Conservation (phyloP, 1,139 yeast genomes). For the Sugiyamaella pinicola region DNA sequence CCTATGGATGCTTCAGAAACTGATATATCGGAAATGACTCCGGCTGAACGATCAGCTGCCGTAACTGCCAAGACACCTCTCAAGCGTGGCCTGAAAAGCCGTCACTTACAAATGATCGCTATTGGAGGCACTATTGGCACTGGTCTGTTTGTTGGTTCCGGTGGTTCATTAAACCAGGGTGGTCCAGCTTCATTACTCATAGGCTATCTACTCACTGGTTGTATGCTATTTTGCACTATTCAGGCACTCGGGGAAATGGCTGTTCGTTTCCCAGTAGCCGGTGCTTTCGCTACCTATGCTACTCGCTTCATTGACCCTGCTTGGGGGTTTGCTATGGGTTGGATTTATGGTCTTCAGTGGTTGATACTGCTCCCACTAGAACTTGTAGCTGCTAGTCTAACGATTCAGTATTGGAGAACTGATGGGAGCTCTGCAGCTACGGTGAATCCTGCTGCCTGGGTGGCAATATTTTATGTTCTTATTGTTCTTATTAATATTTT, state of each 20-base stretch:
- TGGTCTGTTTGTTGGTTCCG: conserved; percentile 69
- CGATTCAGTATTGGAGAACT: conserved; percentile 63
- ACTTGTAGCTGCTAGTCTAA: conserved; percentile 71
- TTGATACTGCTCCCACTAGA: conserved; percentile 70
- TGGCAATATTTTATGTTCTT: conserved; percentile 60
- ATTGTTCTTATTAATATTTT: conserved; percentile 62
- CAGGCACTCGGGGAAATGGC: conserved; percentile 80
- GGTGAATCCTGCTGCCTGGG: conserved; percentile 68
- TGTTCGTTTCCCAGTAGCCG: conserved; percentile 69
- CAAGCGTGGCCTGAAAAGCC: conserved; percentile 45
- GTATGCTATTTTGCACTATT: conserved; percentile 67
- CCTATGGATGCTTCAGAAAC: conserved; percentile 31
- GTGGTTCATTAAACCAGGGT: conserved; percentile 60
- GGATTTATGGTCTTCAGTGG: conserved; percentile 81
- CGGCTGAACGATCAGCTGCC: conserved; percentile 27
- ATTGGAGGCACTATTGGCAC: conserved; percentile 79
- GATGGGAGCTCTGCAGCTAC: conserved; percentile 53
- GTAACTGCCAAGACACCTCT: conserved; percentile 39
- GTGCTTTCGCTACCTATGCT: conserved; percentile 70
- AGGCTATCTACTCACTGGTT: conserved; percentile 61
- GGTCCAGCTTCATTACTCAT: conserved; percentile 78
- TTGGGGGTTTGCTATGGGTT: conserved; percentile 78
- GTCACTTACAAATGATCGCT: conserved; percentile 64
- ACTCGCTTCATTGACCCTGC: conserved; percentile 69
- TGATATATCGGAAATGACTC: conserved; percentile 28